Conservation (phyloP, 768 basidiomycete species). For the Saitozyma sp. region DNA sequence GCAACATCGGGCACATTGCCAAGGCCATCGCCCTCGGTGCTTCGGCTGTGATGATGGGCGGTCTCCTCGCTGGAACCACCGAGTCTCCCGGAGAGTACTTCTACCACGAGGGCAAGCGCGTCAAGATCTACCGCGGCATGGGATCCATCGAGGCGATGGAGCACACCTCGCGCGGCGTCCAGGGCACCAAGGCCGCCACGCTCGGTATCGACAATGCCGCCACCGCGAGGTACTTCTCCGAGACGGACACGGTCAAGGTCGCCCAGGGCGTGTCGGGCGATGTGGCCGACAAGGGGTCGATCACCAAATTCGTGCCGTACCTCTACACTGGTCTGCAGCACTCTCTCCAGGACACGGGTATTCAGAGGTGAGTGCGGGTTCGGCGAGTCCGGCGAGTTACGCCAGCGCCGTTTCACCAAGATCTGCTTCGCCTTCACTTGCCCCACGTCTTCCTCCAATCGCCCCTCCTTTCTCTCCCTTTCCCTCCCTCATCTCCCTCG, state of each 20-base stretch:
- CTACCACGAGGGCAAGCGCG: conserved; percentile 97
- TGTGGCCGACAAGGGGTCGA: conserved; percentile 94
- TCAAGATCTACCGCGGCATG: conserved; percentile 99
- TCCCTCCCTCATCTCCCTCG: too few species aligned
- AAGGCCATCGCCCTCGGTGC: conserved; percentile 94
- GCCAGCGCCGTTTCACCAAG: too few species aligned
- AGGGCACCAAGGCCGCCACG: conserved; percentile 25
- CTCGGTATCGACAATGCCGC: conserved; percentile 76
- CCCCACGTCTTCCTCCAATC: too few species aligned
- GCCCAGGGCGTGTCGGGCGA: conserved; percentile 84
- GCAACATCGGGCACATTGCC: conserved; percentile 95
- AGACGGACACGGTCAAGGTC: conserved; percentile 88
- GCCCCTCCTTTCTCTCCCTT: too few species aligned
- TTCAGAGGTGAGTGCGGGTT: conserved; percentile 55
- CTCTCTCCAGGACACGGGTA: conserved; percentile 90
- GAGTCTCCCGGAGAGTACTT: conserved; percentile 99
- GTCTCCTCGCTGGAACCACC: conserved; percentile 88
- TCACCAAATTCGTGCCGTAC: conserved; percentile 82
- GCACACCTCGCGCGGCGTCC: conserved; percentile 55
- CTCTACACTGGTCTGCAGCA: conserved; percentile 65
- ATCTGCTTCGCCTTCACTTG: too few species aligned
- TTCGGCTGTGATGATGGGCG: conserved; percentile 98
- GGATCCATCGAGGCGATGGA: conserved; percentile 69
- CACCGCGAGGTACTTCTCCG: conserved; percentile 92
- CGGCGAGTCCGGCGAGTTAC: neutral